Evolutionary conservation across 2,329 filamentous ascomycete species (phyloP).

Genomic region (Colletotrichum sp.): DNA sequence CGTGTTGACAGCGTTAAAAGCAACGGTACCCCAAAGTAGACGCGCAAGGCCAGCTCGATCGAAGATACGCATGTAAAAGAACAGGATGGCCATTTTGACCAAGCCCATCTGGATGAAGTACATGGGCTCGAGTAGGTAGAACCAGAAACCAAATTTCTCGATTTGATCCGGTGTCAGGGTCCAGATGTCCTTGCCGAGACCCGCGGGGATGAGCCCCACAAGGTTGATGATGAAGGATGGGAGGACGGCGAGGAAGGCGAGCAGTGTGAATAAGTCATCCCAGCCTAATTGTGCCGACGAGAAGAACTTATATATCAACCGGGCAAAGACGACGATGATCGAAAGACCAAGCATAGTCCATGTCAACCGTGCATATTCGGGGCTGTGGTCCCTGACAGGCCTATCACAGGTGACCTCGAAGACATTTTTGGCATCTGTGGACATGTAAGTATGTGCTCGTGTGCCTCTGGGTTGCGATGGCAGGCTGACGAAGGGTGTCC

Average conservation of each 20-base stretch:
- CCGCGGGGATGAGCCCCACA: slow-evolving; percentile 26
- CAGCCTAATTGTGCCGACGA: slow-evolving; percentile 29
- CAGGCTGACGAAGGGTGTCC: slow-evolving; percentile 7
- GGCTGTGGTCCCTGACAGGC: slow-evolving; percentile 4
- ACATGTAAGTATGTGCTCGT: not conserved
- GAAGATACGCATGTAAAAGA: slow-evolving; percentile 49
- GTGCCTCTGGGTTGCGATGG: too few species aligned
- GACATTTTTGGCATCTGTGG: not conserved
- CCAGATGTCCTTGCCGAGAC: slow-evolving; percentile 39
- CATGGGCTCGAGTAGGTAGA: slow-evolving; percentile 39
- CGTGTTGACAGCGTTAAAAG: slow-evolving; percentile 34
- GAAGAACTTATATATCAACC: slow-evolving; percentile 33
- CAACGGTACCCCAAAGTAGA: slow-evolving; percentile 35
- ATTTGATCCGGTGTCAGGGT: slow-evolving; percentile 28
- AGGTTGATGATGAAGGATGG: slow-evolving; percentile 27
- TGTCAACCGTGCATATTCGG: not conserved
- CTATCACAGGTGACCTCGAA: slow-evolving; percentile 6
- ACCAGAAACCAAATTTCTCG: slow-evolving; percentile 30
- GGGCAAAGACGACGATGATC: slow-evolving; percentile 34
- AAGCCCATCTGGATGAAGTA: slow-evolving; percentile 43
- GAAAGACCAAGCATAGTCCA: slow-evolving; percentile 2
- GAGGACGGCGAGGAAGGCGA: slow-evolving; percentile 24
- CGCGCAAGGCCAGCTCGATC: slow-evolving; percentile 31
- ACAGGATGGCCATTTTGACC: slow-evolving; percentile 44
- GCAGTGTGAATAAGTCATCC: slow-evolving; percentile 33